phyloP scores from a whole-genome alignment of 1,139 yeast genomes.

The Lodderomyces beijingensis region DNA sequence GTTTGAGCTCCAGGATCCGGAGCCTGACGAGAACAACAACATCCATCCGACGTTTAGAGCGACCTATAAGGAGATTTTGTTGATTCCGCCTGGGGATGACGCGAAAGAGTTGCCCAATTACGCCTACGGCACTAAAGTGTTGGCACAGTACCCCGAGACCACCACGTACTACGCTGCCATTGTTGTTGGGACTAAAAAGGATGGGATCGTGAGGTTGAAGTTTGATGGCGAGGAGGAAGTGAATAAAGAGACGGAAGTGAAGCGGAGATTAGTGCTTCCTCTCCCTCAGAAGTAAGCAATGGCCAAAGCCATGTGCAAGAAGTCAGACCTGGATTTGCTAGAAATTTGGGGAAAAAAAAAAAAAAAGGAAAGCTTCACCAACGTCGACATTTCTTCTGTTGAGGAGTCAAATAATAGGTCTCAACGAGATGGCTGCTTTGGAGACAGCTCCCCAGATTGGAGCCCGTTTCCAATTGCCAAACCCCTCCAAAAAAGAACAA shows the following conservation, averaged over 20 bases:
- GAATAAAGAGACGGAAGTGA: constrained; percentile 92
- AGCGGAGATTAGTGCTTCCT: constrained; percentile 76
- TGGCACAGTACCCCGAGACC: constrained; percentile 96
- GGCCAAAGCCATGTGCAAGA: too few species aligned
- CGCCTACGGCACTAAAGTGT: constrained; percentile 73
- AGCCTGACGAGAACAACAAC: constrained; percentile 90
- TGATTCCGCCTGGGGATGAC: constrained; percentile 48
- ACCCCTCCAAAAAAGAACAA: too few species aligned
- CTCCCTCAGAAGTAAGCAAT: constrained; percentile 47
- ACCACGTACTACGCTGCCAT: constrained; percentile 95
- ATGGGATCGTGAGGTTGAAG: constrained; percentile 71
- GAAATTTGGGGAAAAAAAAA: too few species aligned
- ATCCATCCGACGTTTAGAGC: constrained; percentile 88
- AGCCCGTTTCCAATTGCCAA: too few species aligned
- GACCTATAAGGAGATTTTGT: constrained; percentile 70
- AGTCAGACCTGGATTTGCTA: too few species aligned
- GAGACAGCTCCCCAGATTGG: too few species aligned
- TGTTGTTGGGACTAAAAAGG: constrained; percentile 74
- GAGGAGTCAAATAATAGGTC: too few species aligned
- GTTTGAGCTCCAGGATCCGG: constrained; percentile 92
- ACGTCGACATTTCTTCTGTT: too few species aligned
- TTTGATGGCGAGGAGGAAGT: constrained; percentile 98
- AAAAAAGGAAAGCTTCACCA: too few species aligned
- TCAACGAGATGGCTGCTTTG: too few species aligned
- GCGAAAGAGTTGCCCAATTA: constrained; percentile 46